A percentile compares a stretch with the other conserved stretches of the same genome.
These are phyloP conservation scores for Mycosphaerella arachidis DNA, from an alignment of 2,329 filamentous ascomycete species.

Conservation along the genomic window DNA sequence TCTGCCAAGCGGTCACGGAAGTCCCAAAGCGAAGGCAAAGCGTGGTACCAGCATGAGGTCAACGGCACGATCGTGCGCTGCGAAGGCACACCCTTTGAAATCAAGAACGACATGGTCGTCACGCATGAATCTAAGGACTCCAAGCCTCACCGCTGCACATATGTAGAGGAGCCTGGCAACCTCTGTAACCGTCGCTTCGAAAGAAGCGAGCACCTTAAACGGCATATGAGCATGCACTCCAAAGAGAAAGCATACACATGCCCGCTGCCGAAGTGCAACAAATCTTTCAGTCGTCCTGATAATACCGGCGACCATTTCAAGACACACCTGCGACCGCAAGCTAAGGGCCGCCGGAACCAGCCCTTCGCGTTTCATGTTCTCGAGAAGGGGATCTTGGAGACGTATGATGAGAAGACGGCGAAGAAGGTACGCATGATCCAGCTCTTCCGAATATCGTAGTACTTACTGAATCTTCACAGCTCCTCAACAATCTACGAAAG, in stretches of 20 bases:
- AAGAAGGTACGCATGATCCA: conserved; percentile 3
- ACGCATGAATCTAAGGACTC: background rate
- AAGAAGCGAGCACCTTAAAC: conserved; percentile 33
- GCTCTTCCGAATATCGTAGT: no score
- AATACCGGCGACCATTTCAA: conserved; percentile 32
- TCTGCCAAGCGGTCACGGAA: conserved; percentile 15
- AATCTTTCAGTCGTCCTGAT: conserved; percentile 25
- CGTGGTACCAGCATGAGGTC: conserved; percentile 7
- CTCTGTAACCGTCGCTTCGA: conserved; percentile 23
- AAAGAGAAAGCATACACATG: conserved; percentile 21
- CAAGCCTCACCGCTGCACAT: conserved; percentile 22
- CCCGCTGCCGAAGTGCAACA: conserved; percentile 21
- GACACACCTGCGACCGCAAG: conserved; percentile 23
- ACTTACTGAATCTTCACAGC: background rate
- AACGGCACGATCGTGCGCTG: conserved; percentile 6
- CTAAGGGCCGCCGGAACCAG: conserved; percentile 27
- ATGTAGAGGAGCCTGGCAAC: conserved; percentile 8
- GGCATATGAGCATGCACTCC: conserved; percentile 25
- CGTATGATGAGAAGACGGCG: conserved; percentile 73
- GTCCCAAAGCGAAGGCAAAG: conserved; percentile 3
- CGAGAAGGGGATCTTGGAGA: conserved; percentile 67
- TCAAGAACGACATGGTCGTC: background rate
- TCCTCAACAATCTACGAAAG: conserved; percentile 13
- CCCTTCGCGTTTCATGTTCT: conserved; percentile 10
- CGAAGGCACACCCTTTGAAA: conserved; percentile 8